Base-by-base conservation (phyloP, 371 early-diverging fungal species). In the Rhizopus sp. region DNA sequence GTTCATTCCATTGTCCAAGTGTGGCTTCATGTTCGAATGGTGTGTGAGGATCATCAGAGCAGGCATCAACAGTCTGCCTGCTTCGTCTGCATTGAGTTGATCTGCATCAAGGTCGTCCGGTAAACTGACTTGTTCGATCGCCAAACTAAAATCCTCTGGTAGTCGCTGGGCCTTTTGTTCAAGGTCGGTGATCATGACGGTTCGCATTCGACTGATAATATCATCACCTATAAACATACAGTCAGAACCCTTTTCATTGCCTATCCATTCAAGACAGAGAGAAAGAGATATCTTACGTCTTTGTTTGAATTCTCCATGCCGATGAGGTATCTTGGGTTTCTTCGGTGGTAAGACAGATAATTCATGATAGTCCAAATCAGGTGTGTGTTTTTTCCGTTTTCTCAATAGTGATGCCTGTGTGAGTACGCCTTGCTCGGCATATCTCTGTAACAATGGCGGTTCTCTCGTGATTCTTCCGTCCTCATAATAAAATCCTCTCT, bases 1-100 rank as follows among this genome's bases (percentile, higher is more conserved):
- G 41, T 79, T 79, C 79, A 76, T 75, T 39, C 79, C 79, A 37
- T 79, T 79, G n/a, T 76, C 76, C 10, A 72, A 48, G 60, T 79
- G 79, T 5, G 79, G 79, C 32, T 79, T 79, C 77, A 76, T 74
- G 29, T 76, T 79, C n/a, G 76, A 69, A 42, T 73, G 75, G 8
- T 55, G 49, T 6, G 70, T 72, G 5, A 79, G 59, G 10, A 72
- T 68, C 10, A 61, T 58, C 13, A 76, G 47, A 35, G 74, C 56
- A 7, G 76, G 77, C 32, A 57, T 63, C 2, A 79, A 15, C 4
- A 70, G 49, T 38, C 69, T 57, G 10, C 58, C 55, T 0, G 68
- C 68, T 55, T 69, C 60, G 42, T 73, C 72, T n/a, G 63, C 39
- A n/a, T 62, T 65, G 5, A 69, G 45, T 7, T 57, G 41, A 16